Base-by-base conservation (phyloP, 225 moss, liverwort and hornwort genomes). In the Climacium dendroides region DNA sequence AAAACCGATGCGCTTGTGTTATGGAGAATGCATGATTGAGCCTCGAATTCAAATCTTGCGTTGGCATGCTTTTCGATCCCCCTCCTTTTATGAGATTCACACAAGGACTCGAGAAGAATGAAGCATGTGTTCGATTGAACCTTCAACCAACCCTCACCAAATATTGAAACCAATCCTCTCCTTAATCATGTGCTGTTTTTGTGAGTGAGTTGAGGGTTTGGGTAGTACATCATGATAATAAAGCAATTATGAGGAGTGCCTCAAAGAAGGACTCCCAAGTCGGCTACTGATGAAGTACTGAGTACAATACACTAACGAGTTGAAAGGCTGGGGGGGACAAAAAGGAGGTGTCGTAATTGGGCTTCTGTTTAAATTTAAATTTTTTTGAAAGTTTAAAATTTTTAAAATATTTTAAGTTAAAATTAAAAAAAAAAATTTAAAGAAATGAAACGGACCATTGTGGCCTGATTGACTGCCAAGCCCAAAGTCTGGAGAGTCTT, bases 381-480 rank as follows among this genome's bases (percentile, higher is more conserved):
- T n/a, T n/a, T n/a, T n/a, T n/a, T n/a, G n/a, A n/a, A n/a, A n/a
- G n/a, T n/a, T n/a, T n/a, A n/a, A n/a, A n/a, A n/a, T n/a, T n/a
- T n/a, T n/a, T n/a, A n/a, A n/a, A n/a, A n/a, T n/a, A n/a, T n/a
- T n/a, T n/a, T n/a, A n/a, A n/a, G n/a, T n/a, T n/a, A n/a, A n/a
- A n/a, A n/a, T n/a, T n/a, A n/a, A n/a, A n/a, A n/a, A n/a, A n/a
- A n/a, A n/a, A n/a, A n/a, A n/a, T n/a, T n/a, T n/a, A n/a, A n/a
- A n/a, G n/a, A n/a, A n/a, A n/a, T n/a, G n/a, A n/a, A n/a, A n/a
- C n/a, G n/a, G n/a, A n/a, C n/a, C n/a, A n/a, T n/a, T n/a, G n/a
- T n/a, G n/a, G 67, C n/a, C 39, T 48, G 86, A 58, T 39, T 88
- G 90, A 64, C 88, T 83, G 88, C 90, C 90, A 90, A 88, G 90